Evolutionary conservation across 352 stramenopile genomes (phyloP), one percentile per base, ranked within the genome.

Genomic region (Pythium phragmiticola): DNA sequence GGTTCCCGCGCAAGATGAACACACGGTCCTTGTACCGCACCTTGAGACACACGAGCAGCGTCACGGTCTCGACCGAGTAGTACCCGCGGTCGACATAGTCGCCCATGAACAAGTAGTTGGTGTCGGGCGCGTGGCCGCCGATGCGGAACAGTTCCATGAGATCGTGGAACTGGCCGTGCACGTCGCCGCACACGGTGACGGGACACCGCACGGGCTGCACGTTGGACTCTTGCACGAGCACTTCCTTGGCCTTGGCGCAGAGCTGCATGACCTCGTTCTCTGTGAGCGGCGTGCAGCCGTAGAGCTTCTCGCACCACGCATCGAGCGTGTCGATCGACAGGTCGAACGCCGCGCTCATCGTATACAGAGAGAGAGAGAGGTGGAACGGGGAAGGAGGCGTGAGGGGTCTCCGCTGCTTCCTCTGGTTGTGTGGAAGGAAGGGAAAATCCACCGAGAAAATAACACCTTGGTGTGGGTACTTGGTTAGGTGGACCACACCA

Each of bases 51-150:
- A 98, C 82, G 19, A 99, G 74, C 60, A 99, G 78, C 57, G 87
- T 90, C 17, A 96, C 87, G 0, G 87, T 96, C 72, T 98, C 91
- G 9, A 98, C 75, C 55, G 94, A 98, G 74, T 98, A 98, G 75
- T 99, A 98, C n/a, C 97, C 97, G 65, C 97, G 78, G 79, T 99
- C 97, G n/a, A 99, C 97, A 71, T 99, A 99, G 80, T 99, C 97
- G 46, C 97, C 97, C 90, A 99, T 98, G 75, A 99, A 99, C 57
- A 99, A 77, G 80, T 99, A 99, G 77, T 99, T 99, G 16, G 95
- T 97, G 69, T 97, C 82, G 16, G 90, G 90, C 33, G 80, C 71
- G 54, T 97, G 80, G 39, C 90, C 90, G 26, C 90, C 90, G 52
- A 97, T 96, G 47, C 83, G 69, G 60, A 88, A 89, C 17, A 86